Percentiles rank a stretch among this genome's conserved stretches.
phyloP scores from a whole-genome alignment of 495 filamentous ascomycete genomes.

The Xylaria bambusicola region DNA sequence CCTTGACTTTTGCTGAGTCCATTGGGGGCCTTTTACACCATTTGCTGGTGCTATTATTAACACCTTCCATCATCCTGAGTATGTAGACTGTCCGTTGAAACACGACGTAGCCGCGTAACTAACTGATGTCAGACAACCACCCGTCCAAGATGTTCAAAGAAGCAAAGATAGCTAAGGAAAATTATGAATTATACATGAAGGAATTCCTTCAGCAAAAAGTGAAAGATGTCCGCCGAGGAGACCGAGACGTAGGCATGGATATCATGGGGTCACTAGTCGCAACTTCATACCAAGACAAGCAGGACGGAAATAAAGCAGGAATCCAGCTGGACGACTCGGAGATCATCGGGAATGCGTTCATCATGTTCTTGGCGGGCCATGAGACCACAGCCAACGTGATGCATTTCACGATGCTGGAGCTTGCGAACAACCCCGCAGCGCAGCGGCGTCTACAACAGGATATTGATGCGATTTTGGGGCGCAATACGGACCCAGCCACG shows the following conservation, averaged over 20 bases:
- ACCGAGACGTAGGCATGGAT: slow-evolving; percentile 58
- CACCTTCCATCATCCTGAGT: slow-evolving; percentile 49
- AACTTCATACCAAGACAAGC: slow-evolving; percentile 41
- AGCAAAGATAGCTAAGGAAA: slow-evolving; percentile 53
- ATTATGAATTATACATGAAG: slow-evolving; percentile 66
- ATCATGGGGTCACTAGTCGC: slow-evolving; percentile 62
- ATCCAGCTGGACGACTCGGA: slow-evolving; percentile 55
- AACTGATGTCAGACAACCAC: slow-evolving; percentile 32
- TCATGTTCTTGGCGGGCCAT: slow-evolving; percentile 72
- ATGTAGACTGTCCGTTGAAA: background rate
- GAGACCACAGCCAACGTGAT: slow-evolving; percentile 70
- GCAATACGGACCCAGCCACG: slow-evolving; percentile 45
- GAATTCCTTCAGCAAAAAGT: slow-evolving; percentile 61
- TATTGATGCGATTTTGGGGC: slow-evolving; percentile 57
- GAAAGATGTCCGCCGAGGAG: slow-evolving; percentile 48
- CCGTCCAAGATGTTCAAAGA: slow-evolving; percentile 53
- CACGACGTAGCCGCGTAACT: background rate
- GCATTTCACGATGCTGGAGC: slow-evolving; percentile 61
- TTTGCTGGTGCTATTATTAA: slow-evolving; percentile 55
- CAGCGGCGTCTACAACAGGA: slow-evolving; percentile 64
- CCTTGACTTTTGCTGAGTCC: slow-evolving; percentile 61
- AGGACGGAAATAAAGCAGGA: slow-evolving; percentile 19
- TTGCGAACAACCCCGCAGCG: slow-evolving; percentile 58
- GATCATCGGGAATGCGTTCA: slow-evolving; percentile 70
- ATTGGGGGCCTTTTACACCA: slow-evolving; percentile 53